Conservation (phyloP, 805 yeast species). For the Ogataea wickerhamii region DNA sequence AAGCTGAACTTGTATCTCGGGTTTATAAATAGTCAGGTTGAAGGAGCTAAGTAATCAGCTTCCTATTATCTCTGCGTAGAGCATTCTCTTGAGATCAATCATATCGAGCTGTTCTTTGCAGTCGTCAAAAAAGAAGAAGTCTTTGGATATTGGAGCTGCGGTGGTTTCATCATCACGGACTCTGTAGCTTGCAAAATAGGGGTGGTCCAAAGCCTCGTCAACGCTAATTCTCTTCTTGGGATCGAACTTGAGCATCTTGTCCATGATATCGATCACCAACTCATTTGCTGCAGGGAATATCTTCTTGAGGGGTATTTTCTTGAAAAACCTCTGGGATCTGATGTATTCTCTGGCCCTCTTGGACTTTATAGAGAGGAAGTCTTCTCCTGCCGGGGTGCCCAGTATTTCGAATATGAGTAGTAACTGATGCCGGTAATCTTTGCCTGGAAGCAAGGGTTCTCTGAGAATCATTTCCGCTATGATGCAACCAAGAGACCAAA, state of each 20-base stretch:
- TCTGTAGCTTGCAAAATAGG: constrained; percentile 65
- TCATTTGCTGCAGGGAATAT: constrained; percentile 51
- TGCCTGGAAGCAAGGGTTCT: constrained; percentile 70
- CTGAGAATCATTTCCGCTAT: constrained; percentile 63
- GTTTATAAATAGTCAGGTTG: too few species aligned
- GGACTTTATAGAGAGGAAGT: constrained; percentile 67
- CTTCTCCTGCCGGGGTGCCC: constrained; percentile 74
- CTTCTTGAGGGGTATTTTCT: constrained; percentile 49
- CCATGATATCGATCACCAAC: constrained; percentile 56
- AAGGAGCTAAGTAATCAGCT: too few species aligned
- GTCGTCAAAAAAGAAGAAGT: constrained; percentile 53
- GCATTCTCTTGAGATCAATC: constrained; percentile 48
- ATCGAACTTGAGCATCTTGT: constrained; percentile 73
- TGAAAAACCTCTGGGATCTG: constrained; percentile 58
- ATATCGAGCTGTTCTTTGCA: constrained; percentile 48
- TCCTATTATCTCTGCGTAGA: constrained; percentile 49
- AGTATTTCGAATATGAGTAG: constrained; percentile 61
- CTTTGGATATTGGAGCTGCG: constrained; percentile 50
- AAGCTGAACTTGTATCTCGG: too few species aligned
- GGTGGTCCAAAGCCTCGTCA: constrained; percentile 77
- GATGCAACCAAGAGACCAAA: constrained; percentile 81
- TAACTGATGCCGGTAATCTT: constrained; percentile 67
- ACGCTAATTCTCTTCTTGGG: constrained; percentile 81
- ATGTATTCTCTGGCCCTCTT: constrained; percentile 77
- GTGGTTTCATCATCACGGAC: constrained; percentile 70